Percentiles rank a stretch among this genome's conserved stretches.
These are phyloP conservation scores for Pythium brassicae DNA, from an alignment of 352 stramenopile species.

Conservation along the genomic window DNA sequence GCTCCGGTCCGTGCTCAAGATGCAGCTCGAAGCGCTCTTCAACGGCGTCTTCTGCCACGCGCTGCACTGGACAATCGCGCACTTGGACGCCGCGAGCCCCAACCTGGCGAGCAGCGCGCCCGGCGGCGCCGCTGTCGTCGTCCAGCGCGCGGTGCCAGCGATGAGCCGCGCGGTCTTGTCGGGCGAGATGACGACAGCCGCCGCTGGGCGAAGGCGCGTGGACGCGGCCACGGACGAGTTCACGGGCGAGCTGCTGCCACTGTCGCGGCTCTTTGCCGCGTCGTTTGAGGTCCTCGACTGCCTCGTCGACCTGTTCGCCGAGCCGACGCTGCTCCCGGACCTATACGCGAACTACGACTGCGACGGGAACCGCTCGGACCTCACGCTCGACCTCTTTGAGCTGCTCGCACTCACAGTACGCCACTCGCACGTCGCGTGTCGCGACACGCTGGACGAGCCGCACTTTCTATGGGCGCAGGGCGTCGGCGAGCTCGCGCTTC, in stretches of 20 bases:
- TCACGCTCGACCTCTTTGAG: constrained; percentile 93
- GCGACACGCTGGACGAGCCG: constrained; percentile 62
- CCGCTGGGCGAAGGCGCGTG: constrained; percentile 14
- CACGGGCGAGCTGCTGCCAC: constrained; percentile 43
- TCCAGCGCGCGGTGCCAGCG: background rate
- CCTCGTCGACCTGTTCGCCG: constrained; percentile 95
- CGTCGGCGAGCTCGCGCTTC: constrained; percentile 58
- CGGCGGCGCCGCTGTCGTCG: constrained; percentile 15
- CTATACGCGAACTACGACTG: constrained; percentile 99
- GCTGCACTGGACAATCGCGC: constrained; percentile 62
- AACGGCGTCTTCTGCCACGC: constrained; percentile 68
- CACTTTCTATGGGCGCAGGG: constrained; percentile 71
- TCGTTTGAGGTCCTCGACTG: constrained; percentile 87
- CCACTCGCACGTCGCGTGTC: constrained; percentile 61
- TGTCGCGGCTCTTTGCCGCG: constrained; percentile 47
- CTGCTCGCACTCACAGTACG: constrained; percentile 81
- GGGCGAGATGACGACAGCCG: background rate
- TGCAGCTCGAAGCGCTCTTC: constrained; percentile 76
- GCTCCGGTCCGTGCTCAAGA: constrained; percentile 64
- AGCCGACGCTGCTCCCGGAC: constrained; percentile 94
- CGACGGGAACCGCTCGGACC: constrained; percentile 93
- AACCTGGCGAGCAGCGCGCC: constrained; percentile 51
- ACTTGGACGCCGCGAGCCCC: constrained; percentile 57
- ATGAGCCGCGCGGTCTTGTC: constrained; percentile 1
- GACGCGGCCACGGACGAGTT: constrained; percentile 64